Conservation (phyloP, 805 yeast genomes). For the Metschnikowia similis region DNA sequence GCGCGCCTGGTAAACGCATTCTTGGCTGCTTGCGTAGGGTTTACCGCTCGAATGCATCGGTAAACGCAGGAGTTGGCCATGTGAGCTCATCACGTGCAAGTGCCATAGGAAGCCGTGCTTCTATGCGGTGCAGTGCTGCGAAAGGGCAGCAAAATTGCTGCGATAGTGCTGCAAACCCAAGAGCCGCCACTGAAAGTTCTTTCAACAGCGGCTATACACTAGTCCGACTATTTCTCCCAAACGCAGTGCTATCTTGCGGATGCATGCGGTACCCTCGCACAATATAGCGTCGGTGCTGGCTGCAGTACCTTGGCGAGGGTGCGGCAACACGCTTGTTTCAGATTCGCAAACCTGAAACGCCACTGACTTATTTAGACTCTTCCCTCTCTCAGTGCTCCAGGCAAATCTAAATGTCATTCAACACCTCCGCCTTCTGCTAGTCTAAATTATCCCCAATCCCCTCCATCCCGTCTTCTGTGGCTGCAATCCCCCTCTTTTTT, state of each 20-base stretch:
- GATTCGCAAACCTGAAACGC: constrained; percentile 13
- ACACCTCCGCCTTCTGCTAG: not conserved
- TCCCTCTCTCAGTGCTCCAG: constrained; percentile 3
- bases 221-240: not conserved
- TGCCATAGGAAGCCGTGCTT: not conserved
- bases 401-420: not conserved
- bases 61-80: not conserved
- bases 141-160: not conserved
- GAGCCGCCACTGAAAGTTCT: too few relatives aligned
- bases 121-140: not conserved
- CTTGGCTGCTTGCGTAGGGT: not conserved
- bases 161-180: not conserved
- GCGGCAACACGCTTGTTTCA: constrained; percentile 15
- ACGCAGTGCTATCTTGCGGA: not conserved
- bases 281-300: constrained; percentile 3
- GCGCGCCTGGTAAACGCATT: not conserved
- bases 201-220: not conserved
- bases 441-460: not conserved
- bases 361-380: constrained; percentile 12
- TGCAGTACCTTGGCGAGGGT: constrained; percentile 9
- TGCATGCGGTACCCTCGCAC: constrained; percentile 8
- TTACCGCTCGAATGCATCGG: not conserved
- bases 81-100: not conserved
- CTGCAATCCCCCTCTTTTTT: not conserved
- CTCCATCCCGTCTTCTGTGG: not conserved